phyloP scores from a whole-genome alignment of 208 protist species.

The Acanthamoeba sp. region DNA sequence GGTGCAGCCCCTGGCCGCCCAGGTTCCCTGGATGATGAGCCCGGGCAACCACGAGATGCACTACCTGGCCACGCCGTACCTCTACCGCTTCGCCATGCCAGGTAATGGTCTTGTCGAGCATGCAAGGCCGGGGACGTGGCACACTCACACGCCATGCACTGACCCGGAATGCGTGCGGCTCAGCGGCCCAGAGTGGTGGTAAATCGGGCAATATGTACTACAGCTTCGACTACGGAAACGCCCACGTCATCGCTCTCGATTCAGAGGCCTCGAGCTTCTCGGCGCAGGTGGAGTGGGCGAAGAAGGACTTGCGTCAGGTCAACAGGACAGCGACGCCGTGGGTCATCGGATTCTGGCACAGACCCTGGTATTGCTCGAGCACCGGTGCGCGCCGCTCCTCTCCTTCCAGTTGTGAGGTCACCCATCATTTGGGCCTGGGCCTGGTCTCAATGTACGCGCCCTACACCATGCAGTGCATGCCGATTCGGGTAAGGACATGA shows the following conservation, averaged over 20 bases:
- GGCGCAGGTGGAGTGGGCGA: not conserved
- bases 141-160: not conserved
- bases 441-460: not conserved
- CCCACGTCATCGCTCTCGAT: slow-evolving; percentile 16
- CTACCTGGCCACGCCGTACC: not conserved
- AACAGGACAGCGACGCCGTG: slow-evolving; percentile 17
- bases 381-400: not conserved
- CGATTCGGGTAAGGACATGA: not conserved
- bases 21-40: slow-evolving; percentile 15
- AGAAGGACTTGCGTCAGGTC: slow-evolving; percentile 12
- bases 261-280: not conserved
- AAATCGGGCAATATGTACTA: slow-evolving; percentile 42
- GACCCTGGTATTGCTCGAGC: slow-evolving; percentile 51
- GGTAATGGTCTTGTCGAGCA: not conserved
- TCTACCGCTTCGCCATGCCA: slow-evolving; percentile 34
- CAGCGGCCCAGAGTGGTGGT: slow-evolving; percentile 7
- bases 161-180: not conserved
- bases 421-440: not conserved
- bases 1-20: not conserved
- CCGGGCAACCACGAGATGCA: slow-evolving; percentile 29
- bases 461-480: not conserved
- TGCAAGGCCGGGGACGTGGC: no score
- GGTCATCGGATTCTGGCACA: slow-evolving; percentile 35
- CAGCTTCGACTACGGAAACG: slow-evolving; percentile 70
- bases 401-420: not conserved